Conservation (phyloP, 75 land plant genomes). For the Larix kaempferi region DNA sequence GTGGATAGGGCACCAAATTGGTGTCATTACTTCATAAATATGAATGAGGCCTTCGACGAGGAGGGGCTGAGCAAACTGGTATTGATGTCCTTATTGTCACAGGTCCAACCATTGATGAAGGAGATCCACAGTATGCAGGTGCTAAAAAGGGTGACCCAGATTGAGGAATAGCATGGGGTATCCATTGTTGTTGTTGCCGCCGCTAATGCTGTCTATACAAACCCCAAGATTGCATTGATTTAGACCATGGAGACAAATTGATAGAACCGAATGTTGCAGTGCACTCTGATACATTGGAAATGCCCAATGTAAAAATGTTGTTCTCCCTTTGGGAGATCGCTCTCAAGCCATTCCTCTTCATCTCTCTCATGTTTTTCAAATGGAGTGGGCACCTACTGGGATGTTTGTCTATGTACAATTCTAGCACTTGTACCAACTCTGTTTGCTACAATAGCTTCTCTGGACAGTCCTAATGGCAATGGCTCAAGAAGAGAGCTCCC, state of each 20-base stretch:
- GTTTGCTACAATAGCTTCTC: no score
- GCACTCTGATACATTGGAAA: background rate
- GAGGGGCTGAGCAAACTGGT: conserved; percentile 22
- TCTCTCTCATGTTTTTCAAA: conserved; percentile 32
- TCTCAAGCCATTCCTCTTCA: conserved; percentile 39
- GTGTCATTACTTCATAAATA: background rate
- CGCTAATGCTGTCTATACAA: conserved; percentile 7
- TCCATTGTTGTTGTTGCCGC: background rate
- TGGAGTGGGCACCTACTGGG: conserved; percentile 18
- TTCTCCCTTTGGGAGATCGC: background rate
- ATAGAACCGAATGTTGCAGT: background rate
- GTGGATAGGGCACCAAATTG: background rate
- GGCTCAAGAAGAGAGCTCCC: no score
- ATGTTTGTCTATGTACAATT: background rate
- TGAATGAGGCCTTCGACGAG: conserved; percentile 15
- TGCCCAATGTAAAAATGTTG: background rate
- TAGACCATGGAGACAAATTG: conserved; percentile 22
- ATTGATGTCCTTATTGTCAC: conserved; percentile 25
- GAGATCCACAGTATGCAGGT: background rate
- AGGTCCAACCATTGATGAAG: background rate
- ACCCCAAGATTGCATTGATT: conserved; percentile 1
- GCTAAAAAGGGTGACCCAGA: background rate
- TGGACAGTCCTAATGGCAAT: no score
- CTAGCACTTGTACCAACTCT: background rate
- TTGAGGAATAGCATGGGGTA: background rate